A percentile compares a stretch with the other conserved stretches of the same genome.
phyloP scores from a whole-genome alignment of 306 rosid species.

The Dryas drummondii region DNA sequence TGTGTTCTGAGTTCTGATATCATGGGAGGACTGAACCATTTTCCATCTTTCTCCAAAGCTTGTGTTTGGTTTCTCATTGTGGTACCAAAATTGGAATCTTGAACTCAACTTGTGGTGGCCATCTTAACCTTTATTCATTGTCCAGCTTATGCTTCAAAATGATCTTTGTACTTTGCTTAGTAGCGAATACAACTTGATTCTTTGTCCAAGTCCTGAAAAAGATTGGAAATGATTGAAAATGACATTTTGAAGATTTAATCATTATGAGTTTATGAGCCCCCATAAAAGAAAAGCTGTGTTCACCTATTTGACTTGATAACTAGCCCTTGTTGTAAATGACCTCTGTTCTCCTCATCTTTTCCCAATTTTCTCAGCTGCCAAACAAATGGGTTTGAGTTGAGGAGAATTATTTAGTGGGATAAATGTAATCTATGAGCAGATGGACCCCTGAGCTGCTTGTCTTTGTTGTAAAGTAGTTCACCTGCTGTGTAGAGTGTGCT shows the following conservation, averaged over 20 bases:
- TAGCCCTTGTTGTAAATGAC: not conserved
- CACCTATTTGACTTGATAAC: not conserved
- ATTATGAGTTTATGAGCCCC: no score
- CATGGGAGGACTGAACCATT: not conserved
- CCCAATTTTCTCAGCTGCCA: not conserved
- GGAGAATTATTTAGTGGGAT: not conserved
- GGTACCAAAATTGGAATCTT: not conserved
- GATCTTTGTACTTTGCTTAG: conserved; percentile 21
- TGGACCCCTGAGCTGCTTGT: conserved; percentile 22
- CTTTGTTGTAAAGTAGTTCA: conserved; percentile 40
- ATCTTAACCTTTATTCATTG: conserved; percentile 5
- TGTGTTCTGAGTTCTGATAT: not conserved
- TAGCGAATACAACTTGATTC: conserved; percentile 20
- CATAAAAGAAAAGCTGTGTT: not conserved
- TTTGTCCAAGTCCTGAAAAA: conserved; percentile 22
- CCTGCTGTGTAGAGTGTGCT: conserved; percentile 9
- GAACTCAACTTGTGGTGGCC: not conserved
- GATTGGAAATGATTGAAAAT: not conserved
- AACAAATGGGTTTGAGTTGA: not conserved
- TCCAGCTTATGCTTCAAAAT: not conserved
- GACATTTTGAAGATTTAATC: conserved; percentile 6
- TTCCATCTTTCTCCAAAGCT: not conserved
- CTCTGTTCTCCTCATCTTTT: not conserved
- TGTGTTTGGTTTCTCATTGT: conserved; percentile 3
- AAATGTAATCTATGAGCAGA: conserved; percentile 28